These are phyloP conservation scores for Penicillium expansum DNA, from an alignment of 2,329 filamentous ascomycete species.

Conservation along the genomic window DNA sequence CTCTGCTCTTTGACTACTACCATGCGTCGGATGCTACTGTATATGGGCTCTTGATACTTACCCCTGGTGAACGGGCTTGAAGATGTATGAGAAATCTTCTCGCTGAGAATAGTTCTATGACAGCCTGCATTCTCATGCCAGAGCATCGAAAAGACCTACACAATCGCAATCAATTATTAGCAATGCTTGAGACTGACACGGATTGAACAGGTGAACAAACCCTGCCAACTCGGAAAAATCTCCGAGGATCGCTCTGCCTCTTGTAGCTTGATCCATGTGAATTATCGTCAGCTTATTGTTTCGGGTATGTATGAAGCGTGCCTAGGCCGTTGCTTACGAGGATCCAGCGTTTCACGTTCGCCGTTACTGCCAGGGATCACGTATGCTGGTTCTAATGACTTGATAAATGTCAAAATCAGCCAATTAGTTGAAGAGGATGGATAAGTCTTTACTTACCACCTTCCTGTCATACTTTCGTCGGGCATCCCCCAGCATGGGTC, in stretches of 20 bases:
- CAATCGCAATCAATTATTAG: neutral
- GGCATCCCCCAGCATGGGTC: neutral
- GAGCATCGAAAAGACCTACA: conserved; percentile 26
- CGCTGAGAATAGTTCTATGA: conserved; percentile 10
- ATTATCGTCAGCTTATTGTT: neutral
- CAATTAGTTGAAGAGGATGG: neutral
- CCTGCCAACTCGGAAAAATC: conserved; percentile 22
- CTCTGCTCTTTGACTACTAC: conserved; percentile 29
- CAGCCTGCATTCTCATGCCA: conserved; percentile 32
- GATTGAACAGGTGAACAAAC: conserved; percentile 9
- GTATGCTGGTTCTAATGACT: conserved; percentile 1
- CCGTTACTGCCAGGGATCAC: neutral
- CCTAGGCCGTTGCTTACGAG: conserved; percentile 8
- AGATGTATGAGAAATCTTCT: neutral
- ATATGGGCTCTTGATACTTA: conserved; percentile 25
- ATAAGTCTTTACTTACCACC: neutral
- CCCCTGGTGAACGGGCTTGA: conserved; percentile 15
- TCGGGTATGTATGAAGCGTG: neutral
- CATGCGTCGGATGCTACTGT: conserved; percentile 35
- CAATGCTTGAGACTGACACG: too few species aligned
- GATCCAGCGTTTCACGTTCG: conserved; percentile 9
- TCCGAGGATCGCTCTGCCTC: conserved; percentile 6
- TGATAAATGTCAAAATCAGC: neutral
- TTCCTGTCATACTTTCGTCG: neutral
- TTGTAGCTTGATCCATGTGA: conserved; percentile 8